These are phyloP conservation scores for Coriolopsis trogii DNA, from an alignment of 1,284 basidiomycete genomes.

Conservation along the genomic window DNA sequence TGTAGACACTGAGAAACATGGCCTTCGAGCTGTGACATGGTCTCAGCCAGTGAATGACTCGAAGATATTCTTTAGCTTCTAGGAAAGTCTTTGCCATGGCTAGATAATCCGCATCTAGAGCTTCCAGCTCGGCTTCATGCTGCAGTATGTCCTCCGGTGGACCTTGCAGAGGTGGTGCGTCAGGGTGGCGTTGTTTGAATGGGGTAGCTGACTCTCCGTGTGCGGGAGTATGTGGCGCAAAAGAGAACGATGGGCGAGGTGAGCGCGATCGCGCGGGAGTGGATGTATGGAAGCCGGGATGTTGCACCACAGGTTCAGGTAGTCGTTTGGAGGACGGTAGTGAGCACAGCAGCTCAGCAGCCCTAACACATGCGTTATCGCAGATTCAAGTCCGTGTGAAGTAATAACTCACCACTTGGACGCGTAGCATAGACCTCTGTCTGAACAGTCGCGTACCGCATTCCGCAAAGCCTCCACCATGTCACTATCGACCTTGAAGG, in stretches of 20 bases:
- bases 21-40: constrained; percentile 72
- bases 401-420: constrained; percentile 67
- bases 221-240: constrained; percentile 41
- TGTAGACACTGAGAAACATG: constrained; percentile 80
- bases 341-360: constrained; percentile 72
- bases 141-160: constrained; percentile 23
- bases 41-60: constrained; percentile 70
- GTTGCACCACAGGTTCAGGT: constrained; percentile 24
- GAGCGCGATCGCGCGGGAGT: constrained; percentile 52
- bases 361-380: constrained; percentile 42
- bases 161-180: constrained; percentile 27
- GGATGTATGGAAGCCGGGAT: constrained; percentile 41
- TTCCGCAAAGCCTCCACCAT: constrained; percentile 49
- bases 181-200: constrained; percentile 26
- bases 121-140: constrained; percentile 53
- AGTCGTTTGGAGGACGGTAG: constrained; percentile 50
- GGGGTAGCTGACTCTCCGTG: constrained; percentile 20
- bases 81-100: constrained; percentile 77
- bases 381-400: constrained; percentile 4
- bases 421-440: constrained; percentile 45
- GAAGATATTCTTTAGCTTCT: constrained; percentile 79
- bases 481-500: constrained; percentile 30
- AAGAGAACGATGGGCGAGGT: constrained; percentile 39
- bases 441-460: constrained; percentile 53
- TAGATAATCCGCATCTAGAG: constrained; percentile 69